Conservation (phyloP, 345 rosid species). For the Eucalyptus globulus region DNA sequence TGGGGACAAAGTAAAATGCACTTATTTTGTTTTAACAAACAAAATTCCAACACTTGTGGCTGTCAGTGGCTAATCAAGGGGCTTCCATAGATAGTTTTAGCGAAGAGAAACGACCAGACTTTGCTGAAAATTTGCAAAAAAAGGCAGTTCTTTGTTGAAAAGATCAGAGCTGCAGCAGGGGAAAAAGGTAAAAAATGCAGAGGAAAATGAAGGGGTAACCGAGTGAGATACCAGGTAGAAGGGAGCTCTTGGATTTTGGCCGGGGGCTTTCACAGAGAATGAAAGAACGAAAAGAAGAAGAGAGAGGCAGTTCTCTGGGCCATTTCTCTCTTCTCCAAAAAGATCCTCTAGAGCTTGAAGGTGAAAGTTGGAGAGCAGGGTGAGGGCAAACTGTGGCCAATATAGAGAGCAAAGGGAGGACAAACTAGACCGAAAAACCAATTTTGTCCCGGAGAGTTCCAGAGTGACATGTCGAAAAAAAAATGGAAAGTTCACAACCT, state of each 20-base stretch:
- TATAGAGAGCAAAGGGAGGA: rapidly evolving
- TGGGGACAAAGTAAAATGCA: too few relatives aligned
- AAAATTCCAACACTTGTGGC: too few relatives aligned
- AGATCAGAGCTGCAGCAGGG: background rate
- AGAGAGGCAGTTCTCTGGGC: background rate
- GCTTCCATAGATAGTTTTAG: background rate
- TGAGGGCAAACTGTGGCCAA: background rate
- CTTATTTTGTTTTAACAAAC: too few relatives aligned
- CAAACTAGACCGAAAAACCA: background rate
- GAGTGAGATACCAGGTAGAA: background rate
- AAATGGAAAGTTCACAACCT: background rate
- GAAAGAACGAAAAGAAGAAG: background rate
- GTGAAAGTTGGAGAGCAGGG: background rate
- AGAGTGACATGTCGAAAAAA: background rate
- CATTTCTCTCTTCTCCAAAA: background rate
- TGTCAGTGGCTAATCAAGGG: background rate
- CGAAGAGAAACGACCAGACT: rapidly evolving
- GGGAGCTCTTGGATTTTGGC: background rate
- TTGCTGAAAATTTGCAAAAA: background rate
- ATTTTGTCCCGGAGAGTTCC: rapidly evolving
- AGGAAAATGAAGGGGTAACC: background rate
- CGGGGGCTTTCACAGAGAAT: background rate
- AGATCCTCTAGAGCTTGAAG: background rate
- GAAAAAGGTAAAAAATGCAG: background rate
- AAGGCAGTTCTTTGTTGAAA: background rate